Conservation (phyloP, 306 rosid species). For the Cicer cuneatum region DNA sequence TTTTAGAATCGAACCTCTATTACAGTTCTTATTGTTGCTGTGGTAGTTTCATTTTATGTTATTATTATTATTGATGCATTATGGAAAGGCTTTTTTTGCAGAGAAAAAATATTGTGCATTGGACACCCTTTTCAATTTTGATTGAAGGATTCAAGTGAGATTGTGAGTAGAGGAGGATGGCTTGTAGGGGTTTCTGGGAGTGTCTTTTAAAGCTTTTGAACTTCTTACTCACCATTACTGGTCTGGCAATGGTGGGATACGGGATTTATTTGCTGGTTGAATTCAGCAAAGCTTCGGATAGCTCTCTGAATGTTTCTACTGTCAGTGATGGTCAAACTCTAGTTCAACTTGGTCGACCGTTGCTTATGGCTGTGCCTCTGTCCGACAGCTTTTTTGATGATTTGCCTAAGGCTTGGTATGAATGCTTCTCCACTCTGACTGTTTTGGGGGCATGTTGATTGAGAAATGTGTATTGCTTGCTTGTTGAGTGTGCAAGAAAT, state of each 20-base stretch:
- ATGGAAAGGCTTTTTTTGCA: conserved; percentile 43
- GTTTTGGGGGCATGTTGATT: neutral
- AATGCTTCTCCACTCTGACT: conserved; percentile 26
- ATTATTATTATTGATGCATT: conserved; percentile 37
- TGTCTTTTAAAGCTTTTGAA: conserved; percentile 91
- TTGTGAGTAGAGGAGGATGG: conserved; percentile 66
- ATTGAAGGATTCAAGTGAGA: conserved; percentile 48
- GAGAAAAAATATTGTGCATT: conserved; percentile 42
- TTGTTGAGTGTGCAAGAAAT: conserved; percentile 10
- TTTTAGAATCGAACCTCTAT: conserved; percentile 15
- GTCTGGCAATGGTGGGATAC: conserved; percentile 92
- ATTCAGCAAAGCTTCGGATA: conserved; percentile 49
- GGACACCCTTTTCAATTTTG: conserved; percentile 36
- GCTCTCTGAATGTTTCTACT: conserved; percentile 31
- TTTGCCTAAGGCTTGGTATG: conserved; percentile 91
- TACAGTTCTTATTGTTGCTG: conserved; percentile 7
- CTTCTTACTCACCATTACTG: conserved; percentile 77
- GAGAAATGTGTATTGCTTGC: conserved; percentile 12
- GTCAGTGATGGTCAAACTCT: conserved; percentile 54
- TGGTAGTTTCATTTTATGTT: conserved; percentile 29
- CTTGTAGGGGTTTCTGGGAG: conserved; percentile 90
- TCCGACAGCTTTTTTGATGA: conserved; percentile 60
- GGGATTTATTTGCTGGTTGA: conserved; percentile 91
- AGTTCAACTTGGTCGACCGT: conserved; percentile 81
- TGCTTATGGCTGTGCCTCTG: conserved; percentile 74